Conservation (phyloP, 2,329 filamentous ascomycete species). For the Sordariomycetes sp. region DNA sequence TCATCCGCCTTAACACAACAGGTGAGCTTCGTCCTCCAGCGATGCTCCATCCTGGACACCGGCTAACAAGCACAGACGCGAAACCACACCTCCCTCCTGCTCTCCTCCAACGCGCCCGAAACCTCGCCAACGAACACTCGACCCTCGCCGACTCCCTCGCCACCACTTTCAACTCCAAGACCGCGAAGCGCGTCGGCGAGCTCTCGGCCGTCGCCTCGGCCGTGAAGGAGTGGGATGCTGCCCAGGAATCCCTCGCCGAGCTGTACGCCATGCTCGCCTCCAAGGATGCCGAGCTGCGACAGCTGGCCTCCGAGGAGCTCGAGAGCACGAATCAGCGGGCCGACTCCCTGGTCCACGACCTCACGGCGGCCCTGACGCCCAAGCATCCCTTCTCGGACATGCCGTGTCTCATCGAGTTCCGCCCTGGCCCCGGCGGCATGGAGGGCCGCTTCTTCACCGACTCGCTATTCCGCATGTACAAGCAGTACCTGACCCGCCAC, state of each 20-base stretch:
- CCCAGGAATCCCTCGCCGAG: conserved; percentile 41
- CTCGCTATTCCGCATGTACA: conserved; percentile 85
- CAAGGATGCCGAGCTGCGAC: conserved; percentile 58
- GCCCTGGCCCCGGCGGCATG: conserved; percentile 82
- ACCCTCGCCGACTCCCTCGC: conserved; percentile 39
- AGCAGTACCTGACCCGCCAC: conserved; percentile 59
- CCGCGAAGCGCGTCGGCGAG: conserved; percentile 51
- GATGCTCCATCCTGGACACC: neutral
- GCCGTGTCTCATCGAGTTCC: conserved; percentile 83
- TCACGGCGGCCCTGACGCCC: conserved; percentile 73
- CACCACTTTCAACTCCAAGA: conserved; percentile 42
- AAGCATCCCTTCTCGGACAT: conserved; percentile 82
- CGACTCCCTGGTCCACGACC: conserved; percentile 48
- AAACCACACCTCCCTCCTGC: conserved; percentile 33
- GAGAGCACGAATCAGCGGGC: conserved; percentile 52
- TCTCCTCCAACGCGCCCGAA: conserved; percentile 49
- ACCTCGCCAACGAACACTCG: conserved; percentile 46
- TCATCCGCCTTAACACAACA: neutral
- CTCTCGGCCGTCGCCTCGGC: conserved; percentile 46
- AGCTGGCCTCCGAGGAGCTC: conserved; percentile 75
- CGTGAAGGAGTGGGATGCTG: conserved; percentile 46
- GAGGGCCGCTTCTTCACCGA: conserved; percentile 88
- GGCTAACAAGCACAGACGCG: conserved; percentile 10
- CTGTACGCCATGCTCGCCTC: conserved; percentile 37
- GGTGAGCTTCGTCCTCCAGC: neutral